Percentiles rank a stretch among this genome's conserved stretches.
These are phyloP conservation scores for Xylaria sp. DNA, from an alignment of 2,329 filamentous ascomycete genomes.

Conservation along the genomic window DNA sequence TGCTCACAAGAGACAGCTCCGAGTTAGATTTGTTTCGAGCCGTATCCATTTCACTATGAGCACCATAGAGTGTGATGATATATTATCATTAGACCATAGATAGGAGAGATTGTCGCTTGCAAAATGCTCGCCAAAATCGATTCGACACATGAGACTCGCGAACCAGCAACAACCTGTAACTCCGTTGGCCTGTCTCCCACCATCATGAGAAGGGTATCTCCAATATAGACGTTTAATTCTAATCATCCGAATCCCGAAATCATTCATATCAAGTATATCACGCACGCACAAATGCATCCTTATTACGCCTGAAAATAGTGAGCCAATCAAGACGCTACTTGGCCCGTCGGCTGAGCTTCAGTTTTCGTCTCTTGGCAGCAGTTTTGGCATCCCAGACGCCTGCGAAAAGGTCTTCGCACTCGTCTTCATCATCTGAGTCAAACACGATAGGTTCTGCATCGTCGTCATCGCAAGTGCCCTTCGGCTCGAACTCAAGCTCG, in stretches of 20 bases:
- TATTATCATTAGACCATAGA: slow-evolving; percentile 20
- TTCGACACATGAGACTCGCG: slow-evolving; percentile 5
- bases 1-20: background rate
- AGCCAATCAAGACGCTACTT: slow-evolving; percentile 34
- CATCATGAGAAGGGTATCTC: slow-evolving; percentile 26
- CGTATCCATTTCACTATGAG: background rate
- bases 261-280: slow-evolving; percentile 10
- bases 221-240: slow-evolving; percentile 5
- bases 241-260: slow-evolving; percentile 7
- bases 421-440: slow-evolving; percentile 73
- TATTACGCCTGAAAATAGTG: slow-evolving; percentile 8
- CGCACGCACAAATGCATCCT: background rate
- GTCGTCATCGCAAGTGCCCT: slow-evolving; percentile 29
- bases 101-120: slow-evolving; percentile 11
- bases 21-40: background rate
- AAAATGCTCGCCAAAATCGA: background rate
- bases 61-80: background rate
- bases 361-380: slow-evolving; percentile 59
- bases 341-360: slow-evolving; percentile 48
- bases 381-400: slow-evolving; percentile 69
- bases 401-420: slow-evolving; percentile 73
- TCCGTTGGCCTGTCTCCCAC: slow-evolving; percentile 17
- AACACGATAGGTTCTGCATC: slow-evolving; percentile 59
- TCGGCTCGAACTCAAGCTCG: slow-evolving; percentile 40
- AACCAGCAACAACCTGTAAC: slow-evolving; percentile 12